Evolutionary conservation across 23 red algal species (phyloP).

Genomic region (Rhodosorus marinus): DNA sequence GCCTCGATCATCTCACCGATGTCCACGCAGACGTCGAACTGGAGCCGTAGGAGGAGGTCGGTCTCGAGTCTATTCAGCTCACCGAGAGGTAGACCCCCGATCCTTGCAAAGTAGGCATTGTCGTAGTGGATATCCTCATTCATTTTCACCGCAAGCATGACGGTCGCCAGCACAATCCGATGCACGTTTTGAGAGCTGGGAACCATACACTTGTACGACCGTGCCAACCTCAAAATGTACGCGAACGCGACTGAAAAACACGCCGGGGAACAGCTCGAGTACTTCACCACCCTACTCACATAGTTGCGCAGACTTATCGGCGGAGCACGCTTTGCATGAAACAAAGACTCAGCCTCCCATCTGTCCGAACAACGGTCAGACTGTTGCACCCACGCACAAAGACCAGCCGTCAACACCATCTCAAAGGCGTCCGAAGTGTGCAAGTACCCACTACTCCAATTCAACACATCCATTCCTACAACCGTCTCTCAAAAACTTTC

Average conservation of each 20-base stretch:
- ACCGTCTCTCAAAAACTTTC: too few species aligned
- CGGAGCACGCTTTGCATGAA: neutral
- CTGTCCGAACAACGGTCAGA: too few species aligned
- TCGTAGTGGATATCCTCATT: constrained; percentile 52
- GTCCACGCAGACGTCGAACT: constrained; percentile 17
- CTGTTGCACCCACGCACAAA: too few species aligned
- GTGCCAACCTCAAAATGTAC: too few species aligned
- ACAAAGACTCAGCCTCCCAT: too few species aligned
- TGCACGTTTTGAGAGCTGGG: constrained; percentile 30
- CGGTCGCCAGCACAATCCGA: constrained; percentile 31
- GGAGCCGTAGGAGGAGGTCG: constrained; percentile 14
- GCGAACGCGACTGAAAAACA: too few species aligned
- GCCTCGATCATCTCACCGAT: too few species aligned
- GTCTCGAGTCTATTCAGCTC: constrained; percentile 59
- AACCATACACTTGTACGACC: too few species aligned
- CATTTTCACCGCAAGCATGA: constrained; percentile 50
- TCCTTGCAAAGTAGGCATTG: constrained; percentile 56
- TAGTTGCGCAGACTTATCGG: neutral
- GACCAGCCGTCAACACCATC: too few species aligned
- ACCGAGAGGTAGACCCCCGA: constrained; percentile 20
- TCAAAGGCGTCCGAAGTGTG: too few species aligned
- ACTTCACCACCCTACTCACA: neutral
- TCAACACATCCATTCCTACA: too few species aligned
- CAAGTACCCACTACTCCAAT: too few species aligned
- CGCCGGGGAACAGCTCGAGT: constrained; percentile 1